Conservation (phyloP, 2,329 filamentous ascomycete species). For the Talaromyces sp. region DNA sequence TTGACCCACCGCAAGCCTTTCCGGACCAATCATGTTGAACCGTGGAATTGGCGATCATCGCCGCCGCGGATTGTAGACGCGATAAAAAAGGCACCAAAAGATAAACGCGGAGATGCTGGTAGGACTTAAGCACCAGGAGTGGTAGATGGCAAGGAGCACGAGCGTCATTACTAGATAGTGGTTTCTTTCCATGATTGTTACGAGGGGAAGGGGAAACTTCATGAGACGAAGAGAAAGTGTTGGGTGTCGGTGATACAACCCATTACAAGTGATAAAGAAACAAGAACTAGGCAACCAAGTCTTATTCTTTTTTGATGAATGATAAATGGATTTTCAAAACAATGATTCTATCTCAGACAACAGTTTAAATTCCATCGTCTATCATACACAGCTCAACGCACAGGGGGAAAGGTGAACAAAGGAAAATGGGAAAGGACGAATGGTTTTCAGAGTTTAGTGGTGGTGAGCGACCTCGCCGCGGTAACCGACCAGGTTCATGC, state of each 20-base stretch:
- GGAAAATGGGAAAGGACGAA: slow-evolving; percentile 33
- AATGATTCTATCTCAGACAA: slow-evolving; percentile 41
- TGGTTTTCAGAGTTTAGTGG: slow-evolving; percentile 36
- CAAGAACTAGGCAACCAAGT: background rate
- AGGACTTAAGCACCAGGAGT: background rate
- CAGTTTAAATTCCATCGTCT: slow-evolving; percentile 51
- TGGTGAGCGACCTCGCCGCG: slow-evolving; percentile 63
- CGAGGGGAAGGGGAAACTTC: too few species aligned
- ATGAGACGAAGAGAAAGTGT: background rate
- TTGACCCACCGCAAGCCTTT: slow-evolving; percentile 26
- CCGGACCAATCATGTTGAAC: slow-evolving; percentile 35
- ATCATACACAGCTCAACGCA: slow-evolving; percentile 49
- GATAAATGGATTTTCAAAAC: slow-evolving; percentile 21
- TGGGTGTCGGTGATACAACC: background rate
- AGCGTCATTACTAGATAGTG: background rate
- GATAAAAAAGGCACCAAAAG: background rate
- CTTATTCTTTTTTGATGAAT: background rate
- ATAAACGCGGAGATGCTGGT: background rate
- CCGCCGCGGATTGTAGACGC: slow-evolving; percentile 1
- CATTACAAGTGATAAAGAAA: background rate
- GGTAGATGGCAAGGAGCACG: background rate
- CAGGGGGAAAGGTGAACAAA: slow-evolving; percentile 32
- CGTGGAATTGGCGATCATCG: background rate
- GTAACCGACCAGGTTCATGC: slow-evolving; percentile 95
- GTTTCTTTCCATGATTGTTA: background rate